Evolutionary conservation across 192 early-diverging fungal genomes (phyloP).

Genomic region (Diversispora eburnea): DNA sequence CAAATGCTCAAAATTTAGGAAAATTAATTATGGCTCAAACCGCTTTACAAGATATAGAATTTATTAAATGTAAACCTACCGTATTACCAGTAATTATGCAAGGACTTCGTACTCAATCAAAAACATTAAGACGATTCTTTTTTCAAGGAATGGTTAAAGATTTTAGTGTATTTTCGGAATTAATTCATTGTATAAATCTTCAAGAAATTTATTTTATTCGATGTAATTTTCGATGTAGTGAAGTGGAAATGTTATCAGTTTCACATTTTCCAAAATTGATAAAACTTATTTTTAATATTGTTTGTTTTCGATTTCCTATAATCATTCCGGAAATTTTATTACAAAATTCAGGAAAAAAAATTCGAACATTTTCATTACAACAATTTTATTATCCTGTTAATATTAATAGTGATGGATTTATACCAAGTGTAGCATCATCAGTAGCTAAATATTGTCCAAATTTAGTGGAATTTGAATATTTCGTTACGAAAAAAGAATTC

Average conservation of each 20-base stretch:
- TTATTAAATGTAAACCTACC: slow-evolving; percentile 1
- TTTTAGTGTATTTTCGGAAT: slow-evolving; percentile 1
- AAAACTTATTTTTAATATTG: neutral
- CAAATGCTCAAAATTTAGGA: neutral
- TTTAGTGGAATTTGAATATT: neutral
- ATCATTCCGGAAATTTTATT: neutral
- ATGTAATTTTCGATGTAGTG: neutral
- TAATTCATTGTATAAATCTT: neutral
- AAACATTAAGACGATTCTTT: neutral
- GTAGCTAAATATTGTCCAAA: slow-evolving; percentile 11
- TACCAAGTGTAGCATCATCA: neutral
- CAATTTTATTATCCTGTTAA: neutral
- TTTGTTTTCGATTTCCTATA: neutral
- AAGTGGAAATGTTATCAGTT: neutral
- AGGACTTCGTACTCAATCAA: slow-evolving; percentile 7
- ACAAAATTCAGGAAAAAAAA: slow-evolving; percentile 1
- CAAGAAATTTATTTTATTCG: neutral
- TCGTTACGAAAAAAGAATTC: neutral
- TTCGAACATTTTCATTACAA: slow-evolving; percentile 6
- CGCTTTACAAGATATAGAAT: neutral
- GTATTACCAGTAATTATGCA: slow-evolving; percentile 1
- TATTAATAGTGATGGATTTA: neutral
- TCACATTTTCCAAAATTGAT: slow-evolving; percentile 6
- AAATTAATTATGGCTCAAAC: neutral
- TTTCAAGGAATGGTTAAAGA: slow-evolving; percentile 16